These are phyloP conservation scores for Nephelium lappaceum DNA, from an alignment of 345 rosid species.

Conservation along the genomic window DNA sequence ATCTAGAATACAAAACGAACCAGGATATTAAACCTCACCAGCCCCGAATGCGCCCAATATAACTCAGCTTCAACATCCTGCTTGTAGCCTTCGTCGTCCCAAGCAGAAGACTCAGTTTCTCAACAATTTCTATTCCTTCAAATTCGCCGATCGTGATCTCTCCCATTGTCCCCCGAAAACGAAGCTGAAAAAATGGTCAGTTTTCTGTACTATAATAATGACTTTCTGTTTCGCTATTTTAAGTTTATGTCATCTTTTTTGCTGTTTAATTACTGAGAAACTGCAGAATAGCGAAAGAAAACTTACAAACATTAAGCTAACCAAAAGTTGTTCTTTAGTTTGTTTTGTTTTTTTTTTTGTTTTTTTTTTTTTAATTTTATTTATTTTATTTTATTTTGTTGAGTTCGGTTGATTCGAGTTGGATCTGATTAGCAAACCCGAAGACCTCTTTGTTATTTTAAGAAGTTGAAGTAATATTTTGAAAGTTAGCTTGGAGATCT, in stretches of 20 bases:
- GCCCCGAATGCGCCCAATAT: constrained; percentile 14
- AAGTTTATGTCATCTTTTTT: background rate
- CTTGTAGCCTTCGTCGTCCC: constrained; percentile 2
- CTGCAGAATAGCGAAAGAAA: background rate
- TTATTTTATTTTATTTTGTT: background rate
- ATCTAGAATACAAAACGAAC: background rate
- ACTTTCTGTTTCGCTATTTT: background rate
- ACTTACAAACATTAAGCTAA: background rate
- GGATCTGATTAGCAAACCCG: constrained; percentile 11
- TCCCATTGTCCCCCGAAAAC: background rate
- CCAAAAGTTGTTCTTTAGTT: background rate
- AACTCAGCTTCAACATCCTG: constrained; percentile 4
- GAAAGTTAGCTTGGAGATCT: constrained; percentile 14
- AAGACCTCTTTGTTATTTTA: background rate
- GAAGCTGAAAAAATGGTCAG: constrained; percentile 21
- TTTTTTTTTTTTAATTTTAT: background rate
- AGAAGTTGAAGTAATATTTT: background rate
- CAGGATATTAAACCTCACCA: constrained; percentile 13
- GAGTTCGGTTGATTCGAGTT: background rate
- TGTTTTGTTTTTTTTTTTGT: background rate
- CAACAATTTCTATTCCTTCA: background rate
- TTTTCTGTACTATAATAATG: background rate
- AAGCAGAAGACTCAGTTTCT: constrained; percentile 11
- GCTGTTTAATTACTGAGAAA: background rate
- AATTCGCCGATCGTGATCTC: constrained; percentile 11